These are phyloP conservation scores for Abrus precatorius DNA, from an alignment of 306 rosid genomes.

Conservation along the genomic window DNA sequence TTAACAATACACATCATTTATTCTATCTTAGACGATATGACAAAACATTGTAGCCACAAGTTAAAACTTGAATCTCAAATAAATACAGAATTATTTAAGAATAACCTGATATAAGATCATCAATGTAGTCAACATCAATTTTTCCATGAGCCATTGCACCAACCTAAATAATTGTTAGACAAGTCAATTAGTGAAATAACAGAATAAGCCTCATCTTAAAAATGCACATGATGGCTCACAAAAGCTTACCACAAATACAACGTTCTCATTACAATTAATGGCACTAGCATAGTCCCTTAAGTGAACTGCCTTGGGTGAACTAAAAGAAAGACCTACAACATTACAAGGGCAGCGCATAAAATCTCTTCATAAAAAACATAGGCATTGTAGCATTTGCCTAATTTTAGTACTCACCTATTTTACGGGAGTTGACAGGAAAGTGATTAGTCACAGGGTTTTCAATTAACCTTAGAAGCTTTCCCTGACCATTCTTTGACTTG, in stretches of 20 bases:
- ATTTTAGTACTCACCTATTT: slow-evolving; percentile 19
- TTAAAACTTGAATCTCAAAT: background rate
- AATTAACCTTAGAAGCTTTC: slow-evolving; percentile 33
- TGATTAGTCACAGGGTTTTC: slow-evolving; percentile 43
- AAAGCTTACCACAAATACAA: too few species aligned
- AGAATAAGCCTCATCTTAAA: too few species aligned
- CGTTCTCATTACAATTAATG: too few species aligned
- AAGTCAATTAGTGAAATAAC: too few species aligned
- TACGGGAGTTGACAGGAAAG: slow-evolving; percentile 23
- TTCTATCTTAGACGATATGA: background rate
- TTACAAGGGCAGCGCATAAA: background rate
- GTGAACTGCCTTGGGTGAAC: too few species aligned
- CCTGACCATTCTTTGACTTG: background rate
- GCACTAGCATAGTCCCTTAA: too few species aligned
- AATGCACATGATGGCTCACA: too few species aligned
- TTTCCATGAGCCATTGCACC: slow-evolving; percentile 45
- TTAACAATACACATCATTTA: background rate
- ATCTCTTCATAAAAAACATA: background rate
- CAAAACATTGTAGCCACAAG: background rate
- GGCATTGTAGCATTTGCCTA: background rate
- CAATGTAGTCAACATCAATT: slow-evolving; percentile 43
- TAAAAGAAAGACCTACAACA: background rate
- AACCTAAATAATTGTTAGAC: too few species aligned
- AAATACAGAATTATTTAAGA: background rate
- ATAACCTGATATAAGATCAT: slow-evolving; percentile 44